A percentile compares a stretch with the other conserved stretches of the same genome.
Conservation (phyloP, 345 rosid species). For the Salix brachista region DNA sequence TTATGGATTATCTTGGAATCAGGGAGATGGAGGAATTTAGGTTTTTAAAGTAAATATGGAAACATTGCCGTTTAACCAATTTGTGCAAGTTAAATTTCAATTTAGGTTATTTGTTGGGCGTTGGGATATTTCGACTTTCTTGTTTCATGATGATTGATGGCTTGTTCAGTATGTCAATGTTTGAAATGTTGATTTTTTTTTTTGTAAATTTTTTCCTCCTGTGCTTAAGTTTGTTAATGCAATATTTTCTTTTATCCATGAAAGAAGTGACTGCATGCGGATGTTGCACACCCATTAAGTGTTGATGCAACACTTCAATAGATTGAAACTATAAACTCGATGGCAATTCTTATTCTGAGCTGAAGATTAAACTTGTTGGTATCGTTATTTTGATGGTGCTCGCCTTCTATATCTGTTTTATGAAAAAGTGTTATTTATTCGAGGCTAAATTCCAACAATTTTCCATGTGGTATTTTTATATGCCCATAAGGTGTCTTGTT, state of each 20-base stretch:
- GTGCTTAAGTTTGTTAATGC: neutral
- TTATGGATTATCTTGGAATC: neutral
- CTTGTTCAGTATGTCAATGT: neutral
- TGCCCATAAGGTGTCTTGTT: neutral
- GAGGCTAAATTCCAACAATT: neutral
- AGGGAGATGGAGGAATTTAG: neutral
- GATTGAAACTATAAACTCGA: neutral
- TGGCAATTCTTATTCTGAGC: neutral
- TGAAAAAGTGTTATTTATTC: neutral
- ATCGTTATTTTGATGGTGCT: neutral
- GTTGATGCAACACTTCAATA: neutral
- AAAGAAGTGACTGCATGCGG: neutral
- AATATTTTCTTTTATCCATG: no score
- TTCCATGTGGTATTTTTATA: neutral
- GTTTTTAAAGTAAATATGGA: neutral
- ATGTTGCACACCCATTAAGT: neutral
- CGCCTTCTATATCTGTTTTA: neutral
- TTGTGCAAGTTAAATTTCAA: neutral
- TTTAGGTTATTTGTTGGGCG: neutral
- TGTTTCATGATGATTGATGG: neutral
- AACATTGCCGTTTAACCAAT: neutral
- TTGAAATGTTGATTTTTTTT: neutral
- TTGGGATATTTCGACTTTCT: neutral
- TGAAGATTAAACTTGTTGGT: neutral
- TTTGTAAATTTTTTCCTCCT: neutral